These are phyloP conservation scores for Psilocybe cyanescens DNA, from an alignment of 768 basidiomycete genomes.

Conservation along the genomic window DNA sequence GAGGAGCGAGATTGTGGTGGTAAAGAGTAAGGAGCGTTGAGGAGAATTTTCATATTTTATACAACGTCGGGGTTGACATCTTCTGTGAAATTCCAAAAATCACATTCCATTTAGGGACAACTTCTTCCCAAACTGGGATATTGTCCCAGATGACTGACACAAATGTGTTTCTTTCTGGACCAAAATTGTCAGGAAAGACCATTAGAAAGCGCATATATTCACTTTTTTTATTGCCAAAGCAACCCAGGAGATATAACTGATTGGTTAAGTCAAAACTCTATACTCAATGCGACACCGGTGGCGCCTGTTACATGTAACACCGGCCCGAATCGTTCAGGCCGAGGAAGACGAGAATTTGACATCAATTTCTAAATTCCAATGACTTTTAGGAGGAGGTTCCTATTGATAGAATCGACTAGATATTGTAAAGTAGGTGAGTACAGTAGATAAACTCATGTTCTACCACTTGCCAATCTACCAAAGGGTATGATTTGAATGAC, in stretches of 20 bases:
- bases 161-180: conserved; percentile 32
- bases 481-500: no score
- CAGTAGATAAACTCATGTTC: no score
- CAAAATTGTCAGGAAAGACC: conserved; percentile 16
- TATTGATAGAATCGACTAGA: not conserved
- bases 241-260: conserved; percentile 4
- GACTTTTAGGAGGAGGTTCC: not conserved
- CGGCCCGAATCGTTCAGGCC: not conserved
- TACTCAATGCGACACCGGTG: conserved; percentile 17
- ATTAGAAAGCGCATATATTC: conserved; percentile 22
- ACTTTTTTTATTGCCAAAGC: conserved; percentile 15
- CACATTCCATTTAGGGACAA: conserved; percentile 38
- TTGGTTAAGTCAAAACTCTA: conserved; percentile 16
- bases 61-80: conserved; percentile 32
- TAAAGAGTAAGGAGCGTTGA: conserved; percentile 43
- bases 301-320: conserved; percentile 9
- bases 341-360: not conserved
- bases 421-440: no score
- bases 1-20: conserved; percentile 39
- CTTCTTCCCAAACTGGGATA: conserved; percentile 35
- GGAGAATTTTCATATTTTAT: conserved; percentile 35
- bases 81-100: conserved; percentile 34
- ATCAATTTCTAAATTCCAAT: not conserved
- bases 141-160: conserved; percentile 15
- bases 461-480: no score